Base-by-base conservation (phyloP, 768 basidiomycete genomes). In the Asterophora lycoperdoides region DNA sequence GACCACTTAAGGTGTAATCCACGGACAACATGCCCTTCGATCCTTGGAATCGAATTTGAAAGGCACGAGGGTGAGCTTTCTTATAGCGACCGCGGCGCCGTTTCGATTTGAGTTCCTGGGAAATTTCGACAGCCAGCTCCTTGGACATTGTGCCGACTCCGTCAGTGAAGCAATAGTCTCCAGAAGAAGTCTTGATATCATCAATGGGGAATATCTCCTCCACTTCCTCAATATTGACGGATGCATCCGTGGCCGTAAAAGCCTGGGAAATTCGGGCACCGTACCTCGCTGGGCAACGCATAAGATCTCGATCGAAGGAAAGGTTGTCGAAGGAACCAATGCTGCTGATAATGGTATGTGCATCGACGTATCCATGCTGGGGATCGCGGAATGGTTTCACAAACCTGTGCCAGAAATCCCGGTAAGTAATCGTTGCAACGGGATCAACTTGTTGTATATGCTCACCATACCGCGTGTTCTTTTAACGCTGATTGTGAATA, bases 401-500 rank as follows among this genome's bases (percentile, higher is more conserved):
- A 55, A 88, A 87, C 84, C 82, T 84, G 40, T 15, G 18, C 38
- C 9, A 23, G 6, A 6, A 23, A 8, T n/a, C 11, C 6, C 13
- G 11, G 48, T 43, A 37, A 44, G 39, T 2, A 52, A 48, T 30
- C 8, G 34, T 17, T 18, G 26, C n/a, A 32, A 32, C 5, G n/a
- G 34, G 13, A 19, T 9, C 14, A 23, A 18, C n/a, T n/a, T 30
- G 17, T 17, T 13, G 8, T 44, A 5, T 19, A 56, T 23, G 23
- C 68, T 37, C 37, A 75, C 80, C 79, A 82, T 2, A 81, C 79
- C 17, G 79, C 65, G 52, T 81, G 80, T 41, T 83, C 78, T 53
- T 82, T 85, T n/a, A 88, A 66, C 0, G 86, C 83, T 3, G 85
- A 87, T 56, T 81, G 82, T 0, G 85, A 86, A 63, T 87, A 88